Conservation (phyloP, 1,284 basidiomycete species). For the Pseudozyma sp. region DNA sequence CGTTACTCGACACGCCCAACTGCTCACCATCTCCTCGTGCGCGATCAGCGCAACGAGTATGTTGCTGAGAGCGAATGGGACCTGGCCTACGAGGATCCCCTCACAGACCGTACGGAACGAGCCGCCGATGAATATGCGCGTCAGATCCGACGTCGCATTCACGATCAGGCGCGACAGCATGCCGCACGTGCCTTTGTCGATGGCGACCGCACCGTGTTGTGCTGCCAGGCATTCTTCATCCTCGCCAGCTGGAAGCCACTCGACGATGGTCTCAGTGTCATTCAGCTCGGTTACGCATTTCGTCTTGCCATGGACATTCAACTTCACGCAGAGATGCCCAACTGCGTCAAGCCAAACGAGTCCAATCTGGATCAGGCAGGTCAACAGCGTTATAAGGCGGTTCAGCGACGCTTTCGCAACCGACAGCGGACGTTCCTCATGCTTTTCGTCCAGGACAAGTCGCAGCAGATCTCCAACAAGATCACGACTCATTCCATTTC, state of each 20-base stretch:
- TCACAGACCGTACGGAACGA: constrained; percentile 17
- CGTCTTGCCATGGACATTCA: constrained; percentile 55
- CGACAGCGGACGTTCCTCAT: constrained; percentile 53
- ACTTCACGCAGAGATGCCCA: constrained; percentile 50
- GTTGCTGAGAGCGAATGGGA: constrained; percentile 32
- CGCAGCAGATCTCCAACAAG: constrained; percentile 53
- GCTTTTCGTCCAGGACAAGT: constrained; percentile 54
- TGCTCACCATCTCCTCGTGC: constrained; percentile 40
- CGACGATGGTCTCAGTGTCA: constrained; percentile 48
- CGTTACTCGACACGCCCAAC: constrained; percentile 30
- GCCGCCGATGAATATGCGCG: constrained; percentile 40
- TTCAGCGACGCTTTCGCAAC: constrained; percentile 47
- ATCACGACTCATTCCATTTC: constrained; percentile 44
- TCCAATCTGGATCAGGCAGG: constrained; percentile 40
- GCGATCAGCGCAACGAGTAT: constrained; percentile 27
- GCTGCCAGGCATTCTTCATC: constrained; percentile 49
- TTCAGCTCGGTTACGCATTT: constrained; percentile 51
- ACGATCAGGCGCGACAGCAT: constrained; percentile 41
- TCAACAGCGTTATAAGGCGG: constrained; percentile 37
- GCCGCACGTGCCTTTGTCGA: constrained; percentile 50
- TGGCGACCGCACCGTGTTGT: constrained; percentile 47
- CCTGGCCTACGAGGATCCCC: constrained; percentile 28
- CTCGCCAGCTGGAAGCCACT: constrained; percentile 51
- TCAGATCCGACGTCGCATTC: constrained; percentile 37
- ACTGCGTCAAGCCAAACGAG: constrained; percentile 45